Evolutionary conservation across 1,284 basidiomycete species (phyloP), one percentile per base, ranked within the genome.

Genomic region (Sanguinoderma infundibulare): DNA sequence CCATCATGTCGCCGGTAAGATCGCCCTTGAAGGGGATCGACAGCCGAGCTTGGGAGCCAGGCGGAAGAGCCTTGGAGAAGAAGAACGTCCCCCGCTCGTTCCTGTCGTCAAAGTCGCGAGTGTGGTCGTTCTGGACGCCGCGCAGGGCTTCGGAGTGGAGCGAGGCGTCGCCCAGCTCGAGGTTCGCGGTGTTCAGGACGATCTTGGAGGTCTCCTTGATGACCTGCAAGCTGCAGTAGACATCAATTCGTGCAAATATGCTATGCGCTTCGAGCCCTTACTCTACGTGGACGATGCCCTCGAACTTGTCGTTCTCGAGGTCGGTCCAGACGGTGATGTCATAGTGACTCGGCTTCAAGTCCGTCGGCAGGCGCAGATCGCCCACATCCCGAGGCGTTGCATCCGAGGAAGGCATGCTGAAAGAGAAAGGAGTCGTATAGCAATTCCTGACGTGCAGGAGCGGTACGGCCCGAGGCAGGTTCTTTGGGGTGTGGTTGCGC

Each of bases 251-350:
- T 26, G 57, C 32, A 51, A 30, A 55, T 22, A 8, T 15, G 17
- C 28, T 22, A 28, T n/a, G 36, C 30, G 15, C 9, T 5, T 9
- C 17, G 1, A 39, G 26, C 32, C 32, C n/a, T 38, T 60, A 87
- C 91, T 83, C 79, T 70, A 95, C 87, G 69, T 88, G 86, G 34
- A 90, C 92, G 60, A 91, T 83, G 44, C 96, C 96, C 40, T 87
- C 82, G 73, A 96, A 98, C 22, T 77, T 83, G 55, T 86, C 81
- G 26, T 83, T 82, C 63, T 91, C 83, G 55, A 98, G 84, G 77
- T 97, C 92, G 3, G 96, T 96, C 74, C 85, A 90, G 76, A 97
- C 81, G 52, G 87, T 90, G 55, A 98, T 76, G 69, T 90, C 92
- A 77, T 98, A 98, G 76, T 96, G 94, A 28, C 78, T 83, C 22